Base-by-base conservation (phyloP, 306 rosid species). In the Quercus glauca region DNA sequence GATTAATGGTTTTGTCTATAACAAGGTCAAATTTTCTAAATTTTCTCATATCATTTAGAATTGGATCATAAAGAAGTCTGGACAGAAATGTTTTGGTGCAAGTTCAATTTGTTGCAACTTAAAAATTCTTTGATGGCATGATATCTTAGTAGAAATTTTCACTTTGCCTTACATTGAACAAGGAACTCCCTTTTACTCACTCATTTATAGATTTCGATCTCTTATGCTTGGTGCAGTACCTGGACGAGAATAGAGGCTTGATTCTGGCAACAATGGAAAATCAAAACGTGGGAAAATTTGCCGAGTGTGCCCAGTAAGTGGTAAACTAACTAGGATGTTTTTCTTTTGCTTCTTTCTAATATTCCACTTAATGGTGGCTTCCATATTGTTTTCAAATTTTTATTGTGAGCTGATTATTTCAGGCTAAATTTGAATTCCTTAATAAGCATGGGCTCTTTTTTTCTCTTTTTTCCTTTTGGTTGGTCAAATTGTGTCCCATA, bases 241-340 rank as follows among this genome's bases (percentile, higher is more conserved):
- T 90, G 85, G 91, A 86, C 71, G 90, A 90, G 85, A 90, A 88
- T 67, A 59, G 74, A 80, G 85, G 86, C 71, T 74, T 90, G 85
- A 86, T 90, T 73, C 52, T 86, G 71, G 73, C 84, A 51, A 79
- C 82, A 78, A 4, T 90, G 84, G 89, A 86, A 55, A 23, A 73
- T 26, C 88, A 86, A 77, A 90, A 78, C 17, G 64, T 53, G 74
- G 91, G 89, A 73, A 88, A 77, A 58, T 67, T 58, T 18, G 28
- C 73, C 12, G 92, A 88, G 20, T 57, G 73, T 13, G 79, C 79
- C 26, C 83, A 49, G 91, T 90, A 29, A 84, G 91, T 90, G 70
- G 51, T 59, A 33, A 45, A 29, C 21, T 7, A 49, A 20, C 71
- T 41, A 19, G 49, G 23, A 14, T 37, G 12, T 13, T 73, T 52